phyloP scores from a whole-genome alignment of 768 basidiomycete species.

The Tylopilus subfusipes region DNA sequence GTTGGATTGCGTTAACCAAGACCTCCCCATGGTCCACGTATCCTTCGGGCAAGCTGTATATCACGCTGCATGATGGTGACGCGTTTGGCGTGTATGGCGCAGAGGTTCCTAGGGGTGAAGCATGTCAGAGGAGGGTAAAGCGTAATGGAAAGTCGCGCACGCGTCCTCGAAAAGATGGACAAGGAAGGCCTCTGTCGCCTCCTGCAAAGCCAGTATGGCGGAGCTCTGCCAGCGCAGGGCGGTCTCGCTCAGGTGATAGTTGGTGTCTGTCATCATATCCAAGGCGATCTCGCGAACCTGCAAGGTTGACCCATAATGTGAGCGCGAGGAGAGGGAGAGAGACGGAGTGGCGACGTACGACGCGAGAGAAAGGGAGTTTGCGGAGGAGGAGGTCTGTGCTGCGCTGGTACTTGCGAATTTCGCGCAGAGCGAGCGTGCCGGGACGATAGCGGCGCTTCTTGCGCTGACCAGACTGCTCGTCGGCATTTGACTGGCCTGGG shows the following conservation, averaged over 20 bases:
- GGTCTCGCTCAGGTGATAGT: conserved; percentile 51
- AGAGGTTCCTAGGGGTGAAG: conserved; percentile 68
- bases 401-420: conserved; percentile 94
- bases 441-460: conserved; percentile 77
- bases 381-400: conserved; percentile 84
- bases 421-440: conserved; percentile 84
- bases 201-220: conserved; percentile 90
- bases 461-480: conserved; percentile 27
- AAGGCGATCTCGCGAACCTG: conserved; percentile 94
- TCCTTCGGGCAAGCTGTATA: conserved; percentile 92
- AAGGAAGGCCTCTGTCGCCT: conserved; percentile 92
- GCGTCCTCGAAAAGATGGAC: conserved; percentile 98
- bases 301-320: neutral
- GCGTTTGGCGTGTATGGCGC: conserved; percentile 96
- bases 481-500: conserved; percentile 23
- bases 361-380: conserved; percentile 88
- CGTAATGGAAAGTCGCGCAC: conserved; percentile 49
- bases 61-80: conserved; percentile 98
- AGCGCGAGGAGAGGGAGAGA: neutral
- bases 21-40: conserved; percentile 87
- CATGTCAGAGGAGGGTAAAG: neutral
- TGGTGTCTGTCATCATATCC: conserved; percentile 81
- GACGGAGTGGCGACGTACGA: conserved; percentile 51
- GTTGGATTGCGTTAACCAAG: conserved; percentile 41
- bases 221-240: conserved; percentile 93